These are phyloP conservation scores for Fusarium sp. DNA, from an alignment of 2,329 filamentous ascomycete genomes.

Conservation along the genomic window DNA sequence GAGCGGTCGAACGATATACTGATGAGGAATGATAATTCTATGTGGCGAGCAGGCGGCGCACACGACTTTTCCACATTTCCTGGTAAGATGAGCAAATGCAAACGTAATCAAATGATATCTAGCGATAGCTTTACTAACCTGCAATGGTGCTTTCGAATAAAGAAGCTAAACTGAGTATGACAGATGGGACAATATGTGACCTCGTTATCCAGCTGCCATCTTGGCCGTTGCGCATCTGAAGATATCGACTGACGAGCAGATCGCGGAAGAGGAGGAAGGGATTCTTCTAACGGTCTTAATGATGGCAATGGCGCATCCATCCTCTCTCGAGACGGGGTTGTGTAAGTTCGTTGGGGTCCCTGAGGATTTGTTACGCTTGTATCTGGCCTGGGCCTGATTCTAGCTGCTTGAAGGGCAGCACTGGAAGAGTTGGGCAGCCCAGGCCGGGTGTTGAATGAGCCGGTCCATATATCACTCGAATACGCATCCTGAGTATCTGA, in stretches of 20 bases:
- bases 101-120: neutral
- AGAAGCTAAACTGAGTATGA: conserved; percentile 81
- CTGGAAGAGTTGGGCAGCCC: conserved; percentile 4
- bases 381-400: conserved; percentile 5
- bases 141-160: conserved; percentile 93
- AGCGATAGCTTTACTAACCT: conserved; percentile 64
- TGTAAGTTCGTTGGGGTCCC: conserved; percentile 27
- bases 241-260: conserved; percentile 35
- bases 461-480: neutral
- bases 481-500: conserved; percentile 2
- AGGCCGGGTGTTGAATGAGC: conserved; percentile 9
- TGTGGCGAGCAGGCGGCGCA: conserved; percentile 93
- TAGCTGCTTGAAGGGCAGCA: conserved; percentile 2
- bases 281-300: conserved; percentile 28
- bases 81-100: conserved; percentile 51
- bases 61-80: conserved; percentile 93
- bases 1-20: conserved; percentile 89
- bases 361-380: conserved; percentile 11
- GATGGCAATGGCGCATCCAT: conserved; percentile 49
- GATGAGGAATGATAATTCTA: conserved; percentile 91
- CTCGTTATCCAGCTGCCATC: conserved; percentile 91
- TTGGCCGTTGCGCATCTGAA: conserved; percentile 71
- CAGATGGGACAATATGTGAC: conserved; percentile 90
- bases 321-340: conserved; percentile 46
- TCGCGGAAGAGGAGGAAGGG: conserved; percentile 40